Evolutionary conservation across 352 stramenopile species (phyloP).

Genomic region (Hyaloperonospora arabidopsidis): DNA sequence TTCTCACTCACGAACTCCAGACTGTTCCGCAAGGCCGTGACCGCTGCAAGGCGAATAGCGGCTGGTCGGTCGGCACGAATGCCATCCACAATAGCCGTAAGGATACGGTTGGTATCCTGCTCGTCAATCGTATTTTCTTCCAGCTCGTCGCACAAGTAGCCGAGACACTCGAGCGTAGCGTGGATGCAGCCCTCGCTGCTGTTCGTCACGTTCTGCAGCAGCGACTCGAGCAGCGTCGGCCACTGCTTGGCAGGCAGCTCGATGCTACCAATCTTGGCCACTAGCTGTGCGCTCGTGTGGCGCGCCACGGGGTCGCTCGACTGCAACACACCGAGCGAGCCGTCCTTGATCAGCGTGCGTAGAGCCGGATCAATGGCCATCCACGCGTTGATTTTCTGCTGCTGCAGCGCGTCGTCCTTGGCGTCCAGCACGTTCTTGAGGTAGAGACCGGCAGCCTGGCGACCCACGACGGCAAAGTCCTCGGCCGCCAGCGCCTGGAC

Average conservation of each 20-base stretch:
- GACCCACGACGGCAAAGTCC: slow-evolving; percentile 68
- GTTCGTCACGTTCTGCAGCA: slow-evolving; percentile 92
- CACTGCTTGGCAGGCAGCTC: slow-evolving; percentile 92
- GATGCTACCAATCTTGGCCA: slow-evolving; percentile 91
- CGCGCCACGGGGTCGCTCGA: slow-evolving; percentile 57
- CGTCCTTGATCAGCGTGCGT: slow-evolving; percentile 75
- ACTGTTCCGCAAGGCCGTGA: slow-evolving; percentile 91
- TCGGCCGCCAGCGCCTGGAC: slow-evolving; percentile 68
- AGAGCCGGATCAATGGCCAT: slow-evolving; percentile 62
- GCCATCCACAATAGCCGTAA: slow-evolving; percentile 96
- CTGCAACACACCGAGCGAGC: slow-evolving; percentile 50
- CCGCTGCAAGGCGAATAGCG: slow-evolving; percentile 87
- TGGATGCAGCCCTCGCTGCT: slow-evolving; percentile 87
- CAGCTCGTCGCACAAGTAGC: slow-evolving; percentile 79
- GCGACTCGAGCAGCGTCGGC: slow-evolving; percentile 85
- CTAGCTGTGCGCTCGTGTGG: slow-evolving; percentile 87
- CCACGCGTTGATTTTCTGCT: slow-evolving; percentile 74
- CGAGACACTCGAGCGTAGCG: slow-evolving; percentile 78
- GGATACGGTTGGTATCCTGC: slow-evolving; percentile 91
- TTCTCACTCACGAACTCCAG: slow-evolving; percentile 94
- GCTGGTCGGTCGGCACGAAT: slow-evolving; percentile 84
- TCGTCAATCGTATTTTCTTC: slow-evolving; percentile 68
- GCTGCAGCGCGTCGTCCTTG: slow-evolving; percentile 75
- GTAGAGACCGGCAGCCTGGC: slow-evolving; percentile 75
- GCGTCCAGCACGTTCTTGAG: slow-evolving; percentile 84